Evolutionary conservation across 352 stramenopile genomes (phyloP).

Genomic region (Phytophthora multivora): DNA sequence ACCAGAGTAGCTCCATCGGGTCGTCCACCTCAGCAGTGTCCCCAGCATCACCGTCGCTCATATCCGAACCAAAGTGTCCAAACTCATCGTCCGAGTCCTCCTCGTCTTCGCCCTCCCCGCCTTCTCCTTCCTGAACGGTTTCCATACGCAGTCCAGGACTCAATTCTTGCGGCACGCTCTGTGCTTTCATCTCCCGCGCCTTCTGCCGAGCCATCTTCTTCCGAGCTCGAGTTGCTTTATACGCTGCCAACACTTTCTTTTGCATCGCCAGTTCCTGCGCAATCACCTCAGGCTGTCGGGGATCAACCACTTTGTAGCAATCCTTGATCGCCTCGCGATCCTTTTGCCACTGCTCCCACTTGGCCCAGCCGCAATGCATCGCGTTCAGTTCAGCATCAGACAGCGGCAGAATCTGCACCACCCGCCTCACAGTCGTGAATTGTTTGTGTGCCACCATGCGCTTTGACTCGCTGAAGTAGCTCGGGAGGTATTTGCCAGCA

Average conservation of each 20-base stretch:
- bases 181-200: constrained; percentile 48
- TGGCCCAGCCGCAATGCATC: constrained; percentile 43
- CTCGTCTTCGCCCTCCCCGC: constrained; percentile 33
- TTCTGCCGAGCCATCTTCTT: constrained; percentile 72
- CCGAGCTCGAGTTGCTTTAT: constrained; percentile 61
- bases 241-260: constrained; percentile 70
- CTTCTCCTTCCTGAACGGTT: constrained; percentile 55
- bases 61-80: constrained; percentile 50
- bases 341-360: constrained; percentile 57
- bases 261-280: constrained; percentile 58
- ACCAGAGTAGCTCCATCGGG: constrained; percentile 67
- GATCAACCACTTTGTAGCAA: constrained; percentile 69
- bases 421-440: constrained; percentile 52
- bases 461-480: constrained; percentile 31
- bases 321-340: constrained; percentile 65
- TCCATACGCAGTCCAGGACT: constrained; percentile 49
- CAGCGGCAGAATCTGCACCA: constrained; percentile 56
- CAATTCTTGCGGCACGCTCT: constrained; percentile 20
- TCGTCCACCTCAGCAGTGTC: constrained; percentile 61
- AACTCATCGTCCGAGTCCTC: constrained; percentile 54
- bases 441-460: constrained; percentile 15
- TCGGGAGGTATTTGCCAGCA: constrained; percentile 46
- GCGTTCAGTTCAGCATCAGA: constrained; percentile 31
- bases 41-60: constrained; percentile 50
- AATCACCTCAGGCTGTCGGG: constrained; percentile 51